Percentiles rank a stretch among this genome's conserved stretches.
Evolutionary conservation across 768 basidiomycete species (phyloP).

Genomic region (Amanita rimosa): DNA sequence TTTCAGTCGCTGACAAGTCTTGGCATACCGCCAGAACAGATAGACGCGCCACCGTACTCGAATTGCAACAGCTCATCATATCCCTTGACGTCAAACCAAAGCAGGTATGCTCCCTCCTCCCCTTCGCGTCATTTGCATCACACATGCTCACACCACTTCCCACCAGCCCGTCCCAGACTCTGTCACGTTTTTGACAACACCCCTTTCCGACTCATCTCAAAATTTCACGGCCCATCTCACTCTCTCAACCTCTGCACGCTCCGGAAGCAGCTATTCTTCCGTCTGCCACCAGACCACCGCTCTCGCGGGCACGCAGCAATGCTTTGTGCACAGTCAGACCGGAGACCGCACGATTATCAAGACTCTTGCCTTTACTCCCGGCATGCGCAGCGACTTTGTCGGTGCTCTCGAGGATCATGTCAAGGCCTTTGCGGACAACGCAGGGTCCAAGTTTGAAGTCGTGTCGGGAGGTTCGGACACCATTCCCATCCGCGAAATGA

Average conservation of each 20-base stretch:
- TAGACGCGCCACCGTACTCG: conserved; percentile 27
- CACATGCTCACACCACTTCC: conserved; percentile 4
- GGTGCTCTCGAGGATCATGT: conserved; percentile 17
- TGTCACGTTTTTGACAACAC: conserved; percentile 26
- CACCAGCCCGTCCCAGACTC: conserved; percentile 18
- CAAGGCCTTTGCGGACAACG: conserved; percentile 21
- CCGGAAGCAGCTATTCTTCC: conserved; percentile 36
- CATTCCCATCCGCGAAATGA: conserved; percentile 59
- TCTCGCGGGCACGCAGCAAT: conserved; percentile 11
- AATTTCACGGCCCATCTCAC: conserved; percentile 42
- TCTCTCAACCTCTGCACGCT: conserved; percentile 23
- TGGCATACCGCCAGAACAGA: conserved; percentile 30
- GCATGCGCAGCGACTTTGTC: conserved; percentile 39
- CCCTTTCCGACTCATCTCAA: conserved; percentile 29
- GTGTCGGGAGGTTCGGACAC: conserved; percentile 31
- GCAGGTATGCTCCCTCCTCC: conserved; percentile 16
- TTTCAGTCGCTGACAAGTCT: conserved; percentile 40
- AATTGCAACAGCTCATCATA: conserved; percentile 69
- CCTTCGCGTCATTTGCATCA: neutral
- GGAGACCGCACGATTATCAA: conserved; percentile 26
- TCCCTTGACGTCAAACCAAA: conserved; percentile 34
- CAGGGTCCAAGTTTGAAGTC: conserved; percentile 37
- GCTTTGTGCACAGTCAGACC: conserved; percentile 31
- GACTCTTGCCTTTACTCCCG: conserved; percentile 40
- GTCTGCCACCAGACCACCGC: conserved; percentile 35